Conservation (phyloP, 2,329 filamentous ascomycete species). For the Nothophaeocryptopus gaeumannii region DNA sequence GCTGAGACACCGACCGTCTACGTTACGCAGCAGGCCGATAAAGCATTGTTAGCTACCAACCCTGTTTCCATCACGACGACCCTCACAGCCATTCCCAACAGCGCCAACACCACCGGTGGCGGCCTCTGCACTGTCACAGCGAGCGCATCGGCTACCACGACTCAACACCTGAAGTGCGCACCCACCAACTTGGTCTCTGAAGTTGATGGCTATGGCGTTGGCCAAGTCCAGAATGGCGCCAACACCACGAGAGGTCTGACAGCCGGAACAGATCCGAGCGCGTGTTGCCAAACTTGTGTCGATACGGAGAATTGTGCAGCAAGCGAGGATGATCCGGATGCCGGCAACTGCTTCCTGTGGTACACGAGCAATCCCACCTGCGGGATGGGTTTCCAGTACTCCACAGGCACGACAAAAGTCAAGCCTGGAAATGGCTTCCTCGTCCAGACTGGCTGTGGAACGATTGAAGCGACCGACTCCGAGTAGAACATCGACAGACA, state of each 20-base stretch:
- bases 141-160: constrained; percentile 24
- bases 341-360: constrained; percentile 30
- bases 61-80: constrained; percentile 23
- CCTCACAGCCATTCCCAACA: constrained; percentile 5
- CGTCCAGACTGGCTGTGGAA: constrained; percentile 28
- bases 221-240: constrained; percentile 20
- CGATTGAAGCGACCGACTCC: constrained; percentile 16
- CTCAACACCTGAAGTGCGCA: constrained; percentile 29
- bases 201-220: constrained; percentile 26
- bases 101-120: constrained; percentile 5
- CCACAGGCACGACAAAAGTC: constrained; percentile 20
- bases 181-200: constrained; percentile 28
- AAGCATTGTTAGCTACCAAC: constrained; percentile 10
- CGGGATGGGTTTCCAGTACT: constrained; percentile 26
- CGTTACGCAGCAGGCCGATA: constrained; percentile 16
- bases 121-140: constrained; percentile 25
- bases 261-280: constrained; percentile 25
- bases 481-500: constrained; percentile 3
- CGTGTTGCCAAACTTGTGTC: constrained; percentile 29
- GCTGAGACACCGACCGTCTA: constrained; percentile 19
- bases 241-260: constrained; percentile 26
- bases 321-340: constrained; percentile 26
- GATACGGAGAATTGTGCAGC: constrained; percentile 27
- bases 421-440: constrained; percentile 24
- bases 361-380: constrained; percentile 24